Evolutionary conservation across 768 basidiomycete species (phyloP).

Genomic region (Lactarius hengduanensis): DNA sequence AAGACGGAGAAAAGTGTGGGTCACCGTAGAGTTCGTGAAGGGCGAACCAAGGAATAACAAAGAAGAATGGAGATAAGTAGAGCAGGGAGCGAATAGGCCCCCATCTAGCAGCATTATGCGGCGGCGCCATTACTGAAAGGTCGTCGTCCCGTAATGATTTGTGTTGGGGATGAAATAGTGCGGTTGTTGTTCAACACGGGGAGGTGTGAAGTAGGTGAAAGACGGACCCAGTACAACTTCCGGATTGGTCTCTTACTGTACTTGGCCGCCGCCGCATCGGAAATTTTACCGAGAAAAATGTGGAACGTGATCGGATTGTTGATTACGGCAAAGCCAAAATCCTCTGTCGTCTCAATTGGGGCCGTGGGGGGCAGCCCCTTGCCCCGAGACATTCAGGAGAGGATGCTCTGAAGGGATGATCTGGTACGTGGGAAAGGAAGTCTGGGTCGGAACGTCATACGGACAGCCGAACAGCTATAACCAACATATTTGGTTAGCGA

Average conservation of each 20-base stretch:
- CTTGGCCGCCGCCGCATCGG: neutral
- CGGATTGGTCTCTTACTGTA: neutral
- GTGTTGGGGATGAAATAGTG: neutral
- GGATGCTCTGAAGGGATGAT: neutral
- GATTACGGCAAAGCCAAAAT: neutral
- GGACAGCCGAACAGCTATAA: neutral
- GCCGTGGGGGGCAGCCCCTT: neutral
- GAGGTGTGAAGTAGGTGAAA: neutral
- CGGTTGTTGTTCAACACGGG: neutral
- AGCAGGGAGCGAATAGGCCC: conserved; percentile 57
- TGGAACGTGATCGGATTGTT: neutral
- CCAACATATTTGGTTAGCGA: neutral
- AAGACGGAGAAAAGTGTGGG: neutral
- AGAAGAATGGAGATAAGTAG: conserved; percentile 51
- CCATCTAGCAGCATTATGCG: conserved; percentile 37
- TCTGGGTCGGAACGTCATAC: neutral
- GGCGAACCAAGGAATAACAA: conserved; percentile 47
- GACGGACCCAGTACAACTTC: neutral
- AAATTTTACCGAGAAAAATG: neutral
- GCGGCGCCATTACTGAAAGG: neutral
- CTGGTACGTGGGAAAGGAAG: neutral
- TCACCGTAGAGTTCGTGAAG: conserved; percentile 38
- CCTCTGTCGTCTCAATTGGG: neutral
- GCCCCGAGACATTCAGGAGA: neutral
- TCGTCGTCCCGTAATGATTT: neutral